Percentiles rank a stretch among this genome's conserved stretches.
phyloP scores from a whole-genome alignment of 352 stramenopile genomes.

The Aphanomyces euteiches region DNA sequence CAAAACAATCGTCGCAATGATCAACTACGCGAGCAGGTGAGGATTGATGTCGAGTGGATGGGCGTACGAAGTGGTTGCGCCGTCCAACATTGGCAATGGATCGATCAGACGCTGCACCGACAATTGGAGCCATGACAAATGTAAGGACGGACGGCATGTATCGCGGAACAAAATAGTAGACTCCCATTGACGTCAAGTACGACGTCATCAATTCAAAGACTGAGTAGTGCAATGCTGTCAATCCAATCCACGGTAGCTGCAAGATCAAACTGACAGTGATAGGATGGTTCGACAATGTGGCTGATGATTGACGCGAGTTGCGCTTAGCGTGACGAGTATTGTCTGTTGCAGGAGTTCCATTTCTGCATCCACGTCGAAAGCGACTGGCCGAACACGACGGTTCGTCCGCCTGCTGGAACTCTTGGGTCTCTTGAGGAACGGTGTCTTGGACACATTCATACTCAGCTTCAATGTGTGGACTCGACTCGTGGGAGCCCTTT shows the following conservation, averaged over 20 bases:
- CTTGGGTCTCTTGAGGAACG: too few relatives aligned
- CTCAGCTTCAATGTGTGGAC: too few relatives aligned
- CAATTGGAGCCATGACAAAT: conserved; percentile 63
- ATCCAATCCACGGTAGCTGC: conserved; percentile 66
- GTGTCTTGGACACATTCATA: too few relatives aligned
- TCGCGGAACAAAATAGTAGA: conserved; percentile 52
- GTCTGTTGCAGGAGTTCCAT: too few relatives aligned
- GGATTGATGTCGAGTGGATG: background rate
- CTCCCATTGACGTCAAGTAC: conserved; percentile 71
- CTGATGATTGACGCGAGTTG: background rate
- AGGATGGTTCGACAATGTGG: background rate
- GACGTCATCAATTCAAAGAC: conserved; percentile 64
- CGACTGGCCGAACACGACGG: too few relatives aligned
- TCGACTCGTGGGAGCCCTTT: too few relatives aligned
- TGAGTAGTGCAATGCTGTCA: conserved; percentile 54
- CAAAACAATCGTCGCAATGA: conserved; percentile 46
- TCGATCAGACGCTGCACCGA: conserved; percentile 65
- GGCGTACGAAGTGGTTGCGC: conserved; percentile 56
- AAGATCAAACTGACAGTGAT: conserved; percentile 63
- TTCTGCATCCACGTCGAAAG: too few relatives aligned
- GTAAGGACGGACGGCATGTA: conserved; percentile 61
- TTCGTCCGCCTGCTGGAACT: too few relatives aligned
- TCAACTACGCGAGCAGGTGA: conserved; percentile 3
- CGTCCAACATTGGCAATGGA: conserved; percentile 66
- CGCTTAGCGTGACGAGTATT: too few relatives aligned